Base-by-base conservation (phyloP, 1,284 basidiomycete genomes). In the Takashimella koratensis region DNA sequence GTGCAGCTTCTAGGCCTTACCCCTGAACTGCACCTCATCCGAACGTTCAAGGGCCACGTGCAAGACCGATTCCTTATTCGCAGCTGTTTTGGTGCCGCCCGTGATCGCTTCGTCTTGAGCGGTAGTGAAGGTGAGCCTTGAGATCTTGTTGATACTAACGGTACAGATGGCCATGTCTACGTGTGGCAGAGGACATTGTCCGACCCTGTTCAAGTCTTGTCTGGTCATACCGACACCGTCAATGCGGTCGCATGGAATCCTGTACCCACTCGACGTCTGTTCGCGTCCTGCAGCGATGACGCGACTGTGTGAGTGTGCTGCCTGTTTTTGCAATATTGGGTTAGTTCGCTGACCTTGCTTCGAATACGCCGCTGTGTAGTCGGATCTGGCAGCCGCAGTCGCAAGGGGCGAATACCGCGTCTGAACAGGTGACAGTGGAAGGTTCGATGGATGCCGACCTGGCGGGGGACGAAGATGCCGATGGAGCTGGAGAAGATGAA, bases 191-290 rank as follows among this genome's bases (percentile, higher is more conserved):
- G 88, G 49, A 87, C 90, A 63, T 87, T 86, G 3, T 88, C 88
- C 0, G 79, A 82, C 0, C 80, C 93, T 43, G 80, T 98, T 23
- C 90, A 97, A 73, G 82, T 86, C 22, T 81, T 98, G 1, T 73
- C 81, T 1, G 95, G 94, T 0, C 96, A 98, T 66, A 74, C 76
- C 47, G 92, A 92, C 39, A 88, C 87, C 54, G 94, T 99, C 56
- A 99, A 98, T 73, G 86, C 87, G 19, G 93, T 98, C 10, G 88
- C 92, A 13, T 98, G 96, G 96, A 95, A 97, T 75, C 92, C 91
- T 0, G 67, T 71, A 22, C 81, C 79, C 56, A 85, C 89, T 58
- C 82, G 86, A 63, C 82, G 83, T 54, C 89, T 98, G 82, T 95
- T 98, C 76, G 95, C 95, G 24, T 89, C 87, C 40, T 93, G 90